Conservation (phyloP, 2,329 filamentous ascomycete species). For the Aspergillus japonicus region DNA sequence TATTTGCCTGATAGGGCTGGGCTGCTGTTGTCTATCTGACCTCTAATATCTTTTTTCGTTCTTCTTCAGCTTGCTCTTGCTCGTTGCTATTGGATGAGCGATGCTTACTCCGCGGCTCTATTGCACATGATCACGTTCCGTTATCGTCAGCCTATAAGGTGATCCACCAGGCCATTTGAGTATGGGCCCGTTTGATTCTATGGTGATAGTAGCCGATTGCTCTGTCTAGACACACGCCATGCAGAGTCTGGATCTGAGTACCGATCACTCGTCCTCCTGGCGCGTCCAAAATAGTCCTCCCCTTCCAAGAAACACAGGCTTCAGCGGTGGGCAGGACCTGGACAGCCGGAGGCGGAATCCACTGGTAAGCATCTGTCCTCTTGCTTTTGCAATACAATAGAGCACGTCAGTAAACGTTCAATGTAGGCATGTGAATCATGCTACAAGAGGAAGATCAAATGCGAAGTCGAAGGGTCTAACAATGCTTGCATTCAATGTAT, state of each 20-base stretch:
- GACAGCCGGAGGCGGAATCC: conserved; percentile 19
- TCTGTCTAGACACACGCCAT: conserved; percentile 14
- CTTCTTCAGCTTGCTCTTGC: not conserved
- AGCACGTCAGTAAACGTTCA: conserved; percentile 14
- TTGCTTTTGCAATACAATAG: not conserved
- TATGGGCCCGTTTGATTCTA: conserved; percentile 10
- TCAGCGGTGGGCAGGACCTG: conserved; percentile 9
- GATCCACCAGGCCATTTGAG: conserved; percentile 8
- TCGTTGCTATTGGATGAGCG: not conserved
- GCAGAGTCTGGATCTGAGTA: conserved; percentile 14
- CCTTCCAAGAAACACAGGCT: conserved; percentile 8
- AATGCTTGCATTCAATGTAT: conserved; percentile 74
- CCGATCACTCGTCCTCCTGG: conserved; percentile 9
- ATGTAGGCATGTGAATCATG: conserved; percentile 85
- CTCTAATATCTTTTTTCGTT: not conserved
- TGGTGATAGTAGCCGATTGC: conserved; percentile 7
- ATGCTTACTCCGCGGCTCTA: not conserved
- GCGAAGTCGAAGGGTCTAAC: conserved; percentile 82
- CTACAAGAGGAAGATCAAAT: conserved; percentile 84
- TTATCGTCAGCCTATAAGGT: not conserved
- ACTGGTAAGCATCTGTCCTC: conserved; percentile 20
- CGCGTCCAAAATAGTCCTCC: conserved; percentile 9
- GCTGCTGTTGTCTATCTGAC: not conserved
- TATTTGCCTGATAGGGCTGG: not conserved
- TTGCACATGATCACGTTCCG: not conserved